These are phyloP conservation scores for Alternaria ethzedia DNA, from an alignment of 2,329 filamentous ascomycete species.

Conservation along the genomic window DNA sequence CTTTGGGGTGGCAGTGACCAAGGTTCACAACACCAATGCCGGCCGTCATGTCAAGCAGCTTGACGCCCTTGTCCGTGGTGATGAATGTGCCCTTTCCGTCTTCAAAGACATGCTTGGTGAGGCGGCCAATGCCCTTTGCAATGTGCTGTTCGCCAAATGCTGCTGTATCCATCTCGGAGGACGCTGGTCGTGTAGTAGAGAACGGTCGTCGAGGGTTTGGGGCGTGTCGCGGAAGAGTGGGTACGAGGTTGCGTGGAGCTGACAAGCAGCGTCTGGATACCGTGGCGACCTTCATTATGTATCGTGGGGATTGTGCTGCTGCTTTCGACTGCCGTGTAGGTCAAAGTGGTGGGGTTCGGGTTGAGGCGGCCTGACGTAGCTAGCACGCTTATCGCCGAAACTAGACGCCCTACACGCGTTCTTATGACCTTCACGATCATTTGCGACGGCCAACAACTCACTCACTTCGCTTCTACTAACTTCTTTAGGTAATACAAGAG, in stretches of 20 bases:
- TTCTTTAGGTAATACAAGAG: neutral
- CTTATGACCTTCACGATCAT: conserved; percentile 9
- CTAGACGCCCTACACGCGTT: conserved; percentile 22
- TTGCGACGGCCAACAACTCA: neutral
- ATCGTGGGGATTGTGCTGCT: neutral
- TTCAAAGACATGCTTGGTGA: conserved; percentile 41
- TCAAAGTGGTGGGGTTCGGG: neutral
- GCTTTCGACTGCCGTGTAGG: neutral
- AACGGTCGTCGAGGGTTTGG: conserved; percentile 21
- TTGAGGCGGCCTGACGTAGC: conserved; percentile 12
- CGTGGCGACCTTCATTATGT: conserved; percentile 13
- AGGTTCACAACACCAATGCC: conserved; percentile 40
- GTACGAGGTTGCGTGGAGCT: conserved; percentile 20
- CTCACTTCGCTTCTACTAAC: neutral
- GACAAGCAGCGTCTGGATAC: conserved; percentile 16
- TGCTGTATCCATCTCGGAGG: conserved; percentile 27
- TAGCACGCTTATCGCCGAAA: conserved; percentile 7
- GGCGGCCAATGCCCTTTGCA: conserved; percentile 39
- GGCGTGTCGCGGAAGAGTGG: conserved; percentile 10
- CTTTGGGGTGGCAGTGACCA: conserved; percentile 40
- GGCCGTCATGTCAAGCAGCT: conserved; percentile 38
- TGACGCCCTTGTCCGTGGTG: conserved; percentile 39
- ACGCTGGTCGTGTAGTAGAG: conserved; percentile 20
- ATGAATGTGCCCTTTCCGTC: conserved; percentile 39
- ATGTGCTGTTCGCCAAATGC: conserved; percentile 39